A percentile compares a stretch with the other conserved stretches of the same genome.
Conservation (phyloP, 2,329 filamentous ascomycete species). For the Cladosporium colombiae region DNA sequence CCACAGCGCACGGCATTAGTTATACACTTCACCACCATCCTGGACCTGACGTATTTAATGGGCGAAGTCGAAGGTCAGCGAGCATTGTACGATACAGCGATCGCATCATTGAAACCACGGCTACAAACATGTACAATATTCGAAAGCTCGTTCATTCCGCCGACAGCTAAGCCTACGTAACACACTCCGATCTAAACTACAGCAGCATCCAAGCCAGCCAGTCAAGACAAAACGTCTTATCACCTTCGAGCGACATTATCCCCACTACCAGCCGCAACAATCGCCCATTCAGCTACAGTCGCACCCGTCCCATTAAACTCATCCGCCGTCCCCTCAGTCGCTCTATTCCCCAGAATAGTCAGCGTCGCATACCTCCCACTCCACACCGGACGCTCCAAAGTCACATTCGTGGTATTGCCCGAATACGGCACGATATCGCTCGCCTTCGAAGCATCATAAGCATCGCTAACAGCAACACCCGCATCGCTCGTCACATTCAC, state of each 20-base stretch:
- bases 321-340: conserved; percentile 32
- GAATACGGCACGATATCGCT: conserved; percentile 43
- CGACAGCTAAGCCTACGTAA: background rate
- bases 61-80: background rate
- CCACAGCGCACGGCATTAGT: background rate
- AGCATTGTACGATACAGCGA: background rate
- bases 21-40: background rate
- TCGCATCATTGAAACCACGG: background rate
- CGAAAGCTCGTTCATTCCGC: background rate
- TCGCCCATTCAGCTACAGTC: conserved; percentile 54
- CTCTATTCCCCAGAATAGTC: conserved; percentile 51
- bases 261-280: conserved; percentile 27
- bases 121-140: background rate
- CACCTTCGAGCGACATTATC: conserved; percentile 13
- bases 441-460: conserved; percentile 41
- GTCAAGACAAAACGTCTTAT: background rate
- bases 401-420: conserved; percentile 50
- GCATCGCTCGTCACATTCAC: conserved; percentile 27
- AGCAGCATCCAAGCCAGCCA: background rate
- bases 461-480: conserved; percentile 43
- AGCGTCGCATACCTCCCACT: conserved; percentile 50
- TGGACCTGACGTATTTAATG: background rate
- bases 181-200: background rate
- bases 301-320: conserved; percentile 44
- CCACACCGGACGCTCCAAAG: conserved; percentile 41